A percentile compares a stretch with the other conserved stretches of the same genome.
Evolutionary conservation across 768 basidiomycete species (phyloP).

Genomic region (Rhizopogon vinicolor): DNA sequence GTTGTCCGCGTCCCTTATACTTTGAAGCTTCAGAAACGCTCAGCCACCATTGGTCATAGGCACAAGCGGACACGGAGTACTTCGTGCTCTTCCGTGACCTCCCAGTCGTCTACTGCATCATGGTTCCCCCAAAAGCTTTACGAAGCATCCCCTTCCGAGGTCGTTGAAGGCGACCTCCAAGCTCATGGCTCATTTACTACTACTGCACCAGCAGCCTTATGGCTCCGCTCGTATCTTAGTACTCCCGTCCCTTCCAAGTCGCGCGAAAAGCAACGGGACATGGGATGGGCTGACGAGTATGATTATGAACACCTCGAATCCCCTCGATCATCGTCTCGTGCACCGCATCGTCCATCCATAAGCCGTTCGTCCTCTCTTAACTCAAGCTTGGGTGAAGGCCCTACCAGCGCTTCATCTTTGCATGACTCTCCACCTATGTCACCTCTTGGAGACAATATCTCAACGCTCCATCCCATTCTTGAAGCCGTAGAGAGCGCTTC

Average conservation of each 20-base stretch:
- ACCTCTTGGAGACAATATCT: conserved; percentile 9
- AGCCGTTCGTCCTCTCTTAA: conserved; percentile 34
- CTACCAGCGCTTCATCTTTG: conserved; percentile 8
- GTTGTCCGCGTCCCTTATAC: background rate
- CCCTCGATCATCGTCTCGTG: conserved; percentile 17
- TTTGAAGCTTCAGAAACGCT: background rate
- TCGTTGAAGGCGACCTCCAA: conserved; percentile 18
- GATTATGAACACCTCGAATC: conserved; percentile 25
- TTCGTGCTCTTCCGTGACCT: conserved; percentile 17
- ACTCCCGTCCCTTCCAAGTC: conserved; percentile 11
- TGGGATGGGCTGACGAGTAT: conserved; percentile 1
- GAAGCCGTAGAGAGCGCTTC: conserved; percentile 49
- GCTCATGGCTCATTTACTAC: conserved; percentile 37
- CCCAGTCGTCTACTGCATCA: conserved; percentile 20
- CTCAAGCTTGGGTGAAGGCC: conserved; percentile 6
- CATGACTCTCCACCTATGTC: conserved; percentile 11
- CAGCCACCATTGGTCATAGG: background rate
- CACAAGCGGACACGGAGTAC: conserved; percentile 12
- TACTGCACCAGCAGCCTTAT: conserved; percentile 27
- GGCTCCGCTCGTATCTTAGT: conserved; percentile 20
- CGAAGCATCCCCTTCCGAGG: conserved; percentile 18
- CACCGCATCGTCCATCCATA: conserved; percentile 33
- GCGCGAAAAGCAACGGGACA: conserved; percentile 2
- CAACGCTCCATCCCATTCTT: conserved; percentile 38
- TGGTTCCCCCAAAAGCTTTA: conserved; percentile 17